Evolutionary conservation across 2,329 filamentous ascomycete genomes (phyloP), one percentile per base, ranked within the genome.

Genomic region (Corynespora cassiicola): DNA sequence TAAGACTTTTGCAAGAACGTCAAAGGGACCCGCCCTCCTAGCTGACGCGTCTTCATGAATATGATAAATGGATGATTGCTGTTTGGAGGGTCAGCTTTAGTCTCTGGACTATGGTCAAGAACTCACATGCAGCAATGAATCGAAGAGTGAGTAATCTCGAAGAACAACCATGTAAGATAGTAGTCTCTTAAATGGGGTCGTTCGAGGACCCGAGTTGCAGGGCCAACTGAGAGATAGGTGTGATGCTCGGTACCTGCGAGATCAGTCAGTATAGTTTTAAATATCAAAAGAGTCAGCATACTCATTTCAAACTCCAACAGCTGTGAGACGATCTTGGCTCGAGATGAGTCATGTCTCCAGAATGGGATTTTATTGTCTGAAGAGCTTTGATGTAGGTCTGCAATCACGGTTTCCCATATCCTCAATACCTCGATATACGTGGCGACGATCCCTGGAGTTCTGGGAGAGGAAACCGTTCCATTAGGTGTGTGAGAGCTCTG

Each of bases 41-140:
- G 17, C 6, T 2, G 22, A 4, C 18, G 12, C 15, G 29, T 34
- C 30, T 42, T 37, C 28, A 42, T 21, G 24, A 37, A 21, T 3
- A 42, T 42, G 29, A 42, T 38, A 30, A 42, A 42, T 24, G 39
- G 39, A 16, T 42, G 39, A 25, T 42, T 42, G 30, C 39, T 42
- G 14, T 11, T n/a, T 22, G n/a, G 5, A 18, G 24, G 9, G 4
- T 42, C n/a, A 42, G 32, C n/a, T n/a, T 32, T 32, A 11, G 16
- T 36, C 17, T 8, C 31, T 8, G 19, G 10, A 31, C 12, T 11
- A 20, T 12, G 6, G 9, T 27, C 8, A 3, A 27, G 28, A 24
- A 36, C 39, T 21, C 14, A 42, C 39, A 42, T 33, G 34, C 15
- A 20, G 22, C 39, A 42, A 18, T 42, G 28, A 7, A 42, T 14